Evolutionary conservation across 2,329 filamentous ascomycete species (phyloP).

Genomic region (Phoma sp.): DNA sequence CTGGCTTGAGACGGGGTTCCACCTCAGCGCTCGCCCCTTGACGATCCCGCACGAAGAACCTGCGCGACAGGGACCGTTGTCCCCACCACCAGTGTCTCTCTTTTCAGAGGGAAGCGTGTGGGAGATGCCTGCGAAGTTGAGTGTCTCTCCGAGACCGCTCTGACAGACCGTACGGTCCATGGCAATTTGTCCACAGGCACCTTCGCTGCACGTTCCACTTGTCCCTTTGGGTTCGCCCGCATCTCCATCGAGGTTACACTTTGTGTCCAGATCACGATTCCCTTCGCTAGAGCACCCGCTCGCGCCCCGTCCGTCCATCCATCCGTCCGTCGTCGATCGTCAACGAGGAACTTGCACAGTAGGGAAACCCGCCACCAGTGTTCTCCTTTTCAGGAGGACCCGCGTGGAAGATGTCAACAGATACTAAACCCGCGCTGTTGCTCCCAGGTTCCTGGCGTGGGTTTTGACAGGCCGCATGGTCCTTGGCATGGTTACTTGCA

Average conservation of each 20-base stretch:
- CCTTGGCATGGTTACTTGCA: constrained; percentile 34
- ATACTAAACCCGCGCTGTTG: constrained; percentile 23
- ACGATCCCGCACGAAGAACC: constrained; percentile 27
- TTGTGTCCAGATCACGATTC: constrained; percentile 13
- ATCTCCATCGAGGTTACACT: constrained; percentile 10
- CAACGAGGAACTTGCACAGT: constrained; percentile 27
- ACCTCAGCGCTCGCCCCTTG: constrained; percentile 21
- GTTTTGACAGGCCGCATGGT: constrained; percentile 36
- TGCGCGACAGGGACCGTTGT: constrained; percentile 26
- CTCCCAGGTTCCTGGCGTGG: constrained; percentile 5
- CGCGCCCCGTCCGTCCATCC: constrained; percentile 4
- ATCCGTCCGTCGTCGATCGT: constrained; percentile 18
- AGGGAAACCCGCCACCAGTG: constrained; percentile 35
- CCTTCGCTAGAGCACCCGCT: constrained; percentile 14
- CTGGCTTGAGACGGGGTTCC: constrained; percentile 5
- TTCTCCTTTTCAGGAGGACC: constrained; percentile 23
- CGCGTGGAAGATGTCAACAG: constrained; percentile 40
- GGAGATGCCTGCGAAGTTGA: constrained; percentile 37
- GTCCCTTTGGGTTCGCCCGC: constrained; percentile 16
- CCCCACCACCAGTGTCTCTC: constrained; percentile 31
- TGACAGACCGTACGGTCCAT: constrained; percentile 32
- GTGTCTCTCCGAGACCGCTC: constrained; percentile 17
- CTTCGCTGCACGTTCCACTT: constrained; percentile 18
- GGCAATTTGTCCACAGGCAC: constrained; percentile 31
- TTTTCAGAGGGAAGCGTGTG: constrained; percentile 32